Evolutionary conservation across 345 rosid genomes (phyloP).

Genomic region (Bruguiera sexangula): DNA sequence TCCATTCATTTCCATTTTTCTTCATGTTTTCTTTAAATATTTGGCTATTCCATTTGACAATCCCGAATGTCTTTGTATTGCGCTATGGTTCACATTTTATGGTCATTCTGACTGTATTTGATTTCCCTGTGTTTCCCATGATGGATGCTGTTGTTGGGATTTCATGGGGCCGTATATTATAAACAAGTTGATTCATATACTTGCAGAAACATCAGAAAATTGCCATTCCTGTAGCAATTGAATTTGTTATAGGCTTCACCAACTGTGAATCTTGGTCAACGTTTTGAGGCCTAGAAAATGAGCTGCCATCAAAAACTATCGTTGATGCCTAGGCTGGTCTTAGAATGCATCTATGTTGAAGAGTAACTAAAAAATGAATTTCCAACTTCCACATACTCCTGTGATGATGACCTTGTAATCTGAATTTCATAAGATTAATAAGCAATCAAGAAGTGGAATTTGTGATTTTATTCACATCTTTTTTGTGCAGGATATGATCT

Average conservation of each 20-base stretch:
- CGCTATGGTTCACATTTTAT: no score
- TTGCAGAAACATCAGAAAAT: no score
- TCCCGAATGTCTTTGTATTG: no score
- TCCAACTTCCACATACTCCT: neutral
- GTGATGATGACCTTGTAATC: neutral
- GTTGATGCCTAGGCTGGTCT: neutral
- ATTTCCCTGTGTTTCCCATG: no score
- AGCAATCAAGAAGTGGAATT: neutral
- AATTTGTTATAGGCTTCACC: neutral
- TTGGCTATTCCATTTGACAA: no score
- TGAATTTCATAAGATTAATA: neutral
- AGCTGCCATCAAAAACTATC: neutral
- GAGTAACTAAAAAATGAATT: neutral
- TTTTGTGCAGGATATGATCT: slow-evolving; percentile 72
- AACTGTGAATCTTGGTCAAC: neutral
- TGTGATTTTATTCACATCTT: slow-evolving; percentile 6
- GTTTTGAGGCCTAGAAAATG: neutral
- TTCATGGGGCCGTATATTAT: no score
- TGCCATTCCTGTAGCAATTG: no score
- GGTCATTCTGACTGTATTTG: no score
- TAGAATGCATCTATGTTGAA: neutral
- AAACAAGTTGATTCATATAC: no score
- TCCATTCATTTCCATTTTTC: no score
- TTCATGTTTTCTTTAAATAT: no score
- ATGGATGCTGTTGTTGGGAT: no score